Conservation (phyloP, 768 basidiomycete genomes). For the Xanthoconium purpureum region DNA sequence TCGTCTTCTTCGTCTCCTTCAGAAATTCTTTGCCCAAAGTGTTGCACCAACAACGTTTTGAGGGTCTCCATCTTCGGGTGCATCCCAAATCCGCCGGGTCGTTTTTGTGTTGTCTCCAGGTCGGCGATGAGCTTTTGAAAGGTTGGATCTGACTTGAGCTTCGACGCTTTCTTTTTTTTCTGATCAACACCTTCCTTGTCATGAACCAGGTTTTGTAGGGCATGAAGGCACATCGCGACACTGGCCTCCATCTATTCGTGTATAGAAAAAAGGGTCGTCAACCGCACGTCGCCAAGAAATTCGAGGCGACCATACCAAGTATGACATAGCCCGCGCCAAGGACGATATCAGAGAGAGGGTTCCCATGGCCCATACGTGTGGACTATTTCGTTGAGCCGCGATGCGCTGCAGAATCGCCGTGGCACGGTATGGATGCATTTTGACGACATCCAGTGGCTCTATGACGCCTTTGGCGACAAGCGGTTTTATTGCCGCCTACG, state of each 20-base stretch:
- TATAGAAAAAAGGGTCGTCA: not conserved
- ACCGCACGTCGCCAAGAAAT: not conserved
- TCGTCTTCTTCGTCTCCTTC: slow-evolving; percentile 37
- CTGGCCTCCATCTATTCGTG: slow-evolving; percentile 73
- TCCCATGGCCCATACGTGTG: slow-evolving; percentile 46
- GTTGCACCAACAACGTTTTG: slow-evolving; percentile 67
- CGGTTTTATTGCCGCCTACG: slow-evolving; percentile 35
- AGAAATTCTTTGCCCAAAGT: slow-evolving; percentile 53
- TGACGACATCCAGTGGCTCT: slow-evolving; percentile 52
- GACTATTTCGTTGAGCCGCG: slow-evolving; percentile 32
- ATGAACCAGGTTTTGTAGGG: slow-evolving; percentile 50
- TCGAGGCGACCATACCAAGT: slow-evolving; percentile 56
- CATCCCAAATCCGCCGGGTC: slow-evolving; percentile 46
- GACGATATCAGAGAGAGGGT: slow-evolving; percentile 50
- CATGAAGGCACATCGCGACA: slow-evolving; percentile 70
- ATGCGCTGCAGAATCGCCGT: slow-evolving; percentile 43
- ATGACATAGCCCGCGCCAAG: slow-evolving; percentile 82
- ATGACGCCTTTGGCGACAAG: slow-evolving; percentile 42
- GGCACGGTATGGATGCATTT: slow-evolving; percentile 65
- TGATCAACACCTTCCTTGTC: slow-evolving; percentile 32
- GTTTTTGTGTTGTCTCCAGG: slow-evolving; percentile 54
- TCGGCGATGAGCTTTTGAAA: slow-evolving; percentile 68
- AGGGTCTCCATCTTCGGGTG: slow-evolving; percentile 95
- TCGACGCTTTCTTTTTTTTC: slow-evolving; percentile 37
- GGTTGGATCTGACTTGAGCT: slow-evolving; percentile 49